Percentiles rank a stretch among this genome's conserved stretches.
phyloP scores from a whole-genome alignment of 805 yeast genomes.

The Saturnispora hagleri region DNA sequence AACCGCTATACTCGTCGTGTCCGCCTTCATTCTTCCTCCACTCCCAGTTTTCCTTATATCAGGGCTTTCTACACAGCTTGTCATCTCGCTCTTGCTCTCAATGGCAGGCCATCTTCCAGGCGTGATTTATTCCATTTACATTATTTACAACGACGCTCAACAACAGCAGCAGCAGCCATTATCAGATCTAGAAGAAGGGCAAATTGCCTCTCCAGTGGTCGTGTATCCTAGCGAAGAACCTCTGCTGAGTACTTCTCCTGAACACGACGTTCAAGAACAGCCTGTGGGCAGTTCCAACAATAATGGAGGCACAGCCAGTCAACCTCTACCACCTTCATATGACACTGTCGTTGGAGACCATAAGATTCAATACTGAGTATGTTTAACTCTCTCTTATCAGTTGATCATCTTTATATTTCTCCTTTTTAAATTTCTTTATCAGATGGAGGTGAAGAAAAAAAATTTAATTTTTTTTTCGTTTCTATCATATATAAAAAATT shows the following conservation, averaged over 20 bases:
- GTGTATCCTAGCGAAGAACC: not conserved
- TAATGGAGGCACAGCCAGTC: not conserved
- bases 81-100: constrained; percentile 34
- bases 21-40: constrained; percentile 65
- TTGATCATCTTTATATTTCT: not conserved
- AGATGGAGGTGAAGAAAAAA: not conserved
- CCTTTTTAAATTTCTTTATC: not conserved
- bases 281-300: not conserved
- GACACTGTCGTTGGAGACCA: constrained; percentile 19
- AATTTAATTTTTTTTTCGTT: constrained; percentile 1
- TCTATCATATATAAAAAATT: not conserved
- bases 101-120: constrained; percentile 45
- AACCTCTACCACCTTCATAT: constrained; percentile 16
- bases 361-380: constrained; percentile 14
- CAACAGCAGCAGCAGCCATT: not conserved
- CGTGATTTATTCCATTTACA: constrained; percentile 40
- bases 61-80: constrained; percentile 48
- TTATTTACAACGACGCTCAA: constrained; percentile 14
- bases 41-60: constrained; percentile 59
- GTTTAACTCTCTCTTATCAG: not conserved
- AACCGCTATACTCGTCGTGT: constrained; percentile 35
- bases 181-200: not conserved
- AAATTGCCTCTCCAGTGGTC: no score
- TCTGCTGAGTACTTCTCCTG: not conserved
- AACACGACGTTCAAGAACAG: not conserved